These are phyloP conservation scores for Phytophthora parvispora DNA, from an alignment of 352 stramenopile genomes.

Conservation along the genomic window DNA sequence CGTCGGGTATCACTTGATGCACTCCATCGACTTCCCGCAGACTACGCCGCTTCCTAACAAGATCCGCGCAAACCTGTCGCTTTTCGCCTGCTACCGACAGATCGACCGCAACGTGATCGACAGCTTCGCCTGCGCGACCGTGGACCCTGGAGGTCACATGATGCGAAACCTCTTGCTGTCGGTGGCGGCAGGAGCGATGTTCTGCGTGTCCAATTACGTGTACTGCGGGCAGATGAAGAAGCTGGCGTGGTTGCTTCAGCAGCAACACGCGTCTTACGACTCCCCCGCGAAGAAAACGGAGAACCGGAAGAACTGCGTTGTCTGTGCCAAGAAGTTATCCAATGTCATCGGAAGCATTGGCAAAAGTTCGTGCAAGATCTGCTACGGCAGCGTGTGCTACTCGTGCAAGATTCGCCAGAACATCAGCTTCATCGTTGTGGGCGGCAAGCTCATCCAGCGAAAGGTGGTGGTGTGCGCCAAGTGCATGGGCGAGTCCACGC, in stretches of 20 bases:
- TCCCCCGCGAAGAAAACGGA: not conserved
- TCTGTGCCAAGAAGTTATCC: slow-evolving; percentile 33
- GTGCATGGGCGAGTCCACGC: slow-evolving; percentile 43
- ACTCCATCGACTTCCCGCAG: slow-evolving; percentile 53
- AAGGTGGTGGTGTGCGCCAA: slow-evolving; percentile 46
- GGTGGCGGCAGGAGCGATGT: slow-evolving; percentile 32
- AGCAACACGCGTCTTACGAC: slow-evolving; percentile 8
- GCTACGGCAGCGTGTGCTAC: slow-evolving; percentile 40
- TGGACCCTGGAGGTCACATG: slow-evolving; percentile 37
- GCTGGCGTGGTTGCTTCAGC: slow-evolving; percentile 49
- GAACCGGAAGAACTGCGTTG: slow-evolving; percentile 11
- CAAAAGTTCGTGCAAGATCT: slow-evolving; percentile 41
- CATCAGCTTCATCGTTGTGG: slow-evolving; percentile 43
- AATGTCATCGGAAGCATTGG: slow-evolving; percentile 25
- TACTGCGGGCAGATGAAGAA: slow-evolving; percentile 70
- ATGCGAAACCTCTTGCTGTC: slow-evolving; percentile 30
- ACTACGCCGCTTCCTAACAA: slow-evolving; percentile 39
- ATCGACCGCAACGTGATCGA: slow-evolving; percentile 39
- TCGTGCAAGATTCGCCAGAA: slow-evolving; percentile 47
- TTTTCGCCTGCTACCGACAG: slow-evolving; percentile 52
- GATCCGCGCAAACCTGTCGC: slow-evolving; percentile 44
- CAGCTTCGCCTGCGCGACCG: slow-evolving; percentile 32
- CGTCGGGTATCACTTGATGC: slow-evolving; percentile 43
- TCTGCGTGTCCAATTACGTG: slow-evolving; percentile 42
- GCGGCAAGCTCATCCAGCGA: slow-evolving; percentile 37